Evolutionary conservation across 2,329 filamentous ascomycete genomes (phyloP), one percentile per base, ranked within the genome.

Genomic region (Fusarium globosum): DNA sequence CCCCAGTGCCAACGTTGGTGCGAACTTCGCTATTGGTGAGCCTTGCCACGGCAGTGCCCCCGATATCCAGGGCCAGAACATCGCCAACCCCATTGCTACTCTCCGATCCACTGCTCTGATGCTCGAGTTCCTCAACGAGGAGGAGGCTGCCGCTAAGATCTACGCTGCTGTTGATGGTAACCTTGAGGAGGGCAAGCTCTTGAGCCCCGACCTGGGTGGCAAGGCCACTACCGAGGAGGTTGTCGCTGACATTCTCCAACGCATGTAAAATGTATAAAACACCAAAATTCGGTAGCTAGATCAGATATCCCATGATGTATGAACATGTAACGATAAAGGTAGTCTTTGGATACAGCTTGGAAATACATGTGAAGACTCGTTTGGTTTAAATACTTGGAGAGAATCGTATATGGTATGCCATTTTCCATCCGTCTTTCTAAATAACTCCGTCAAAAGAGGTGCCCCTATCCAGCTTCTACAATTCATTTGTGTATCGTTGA

Each of bases 1-100:
- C 2, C 96, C 96, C 51, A 94, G 91, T 77, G 96, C 96, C 76
- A 99, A 99, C 82, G 96, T 99, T 16, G 95, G 96, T 74, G 94
- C 97, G 82, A 89, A 89, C 48, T 98, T 98, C 81, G 96, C 94
- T 76, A 98, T 99, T 79, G 96, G 96, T 74, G 96, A 99, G 90
- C 96, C 96, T 61, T 98, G 96, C 87, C 96, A 99, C 84, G 96
- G 96, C 53, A 95, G 92, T 79, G 96, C 96, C 36, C 96, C 96
- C 11, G 96, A 99, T 81, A 99, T 99, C 74, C 92, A 95, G 89
- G 96, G 96, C 76, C 88, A 93, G 87, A 91, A 92, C 74, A 96
- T 99, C 80, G 95, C 96, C 76, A 99, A 99, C 85, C 96, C 96
- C 30, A 97, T 99, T 80, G 96, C 96, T 41, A 98, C 96, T 15